A percentile compares a stretch with the other conserved stretches of the same genome.
Evolutionary conservation across 2,329 filamentous ascomycete genomes (phyloP).

Genomic region (Paecilomyces variotii): DNA sequence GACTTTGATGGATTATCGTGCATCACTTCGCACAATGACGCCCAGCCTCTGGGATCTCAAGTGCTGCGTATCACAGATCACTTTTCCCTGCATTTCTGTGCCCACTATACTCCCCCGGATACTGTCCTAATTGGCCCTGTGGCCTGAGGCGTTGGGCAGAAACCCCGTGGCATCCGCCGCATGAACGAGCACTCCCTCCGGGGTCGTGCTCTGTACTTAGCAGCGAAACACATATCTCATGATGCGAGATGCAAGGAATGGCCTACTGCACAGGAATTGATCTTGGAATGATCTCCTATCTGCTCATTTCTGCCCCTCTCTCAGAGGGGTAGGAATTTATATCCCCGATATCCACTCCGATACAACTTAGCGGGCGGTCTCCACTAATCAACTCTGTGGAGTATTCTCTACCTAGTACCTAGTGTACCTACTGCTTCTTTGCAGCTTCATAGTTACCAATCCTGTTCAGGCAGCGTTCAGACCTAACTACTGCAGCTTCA

Average conservation of each 20-base stretch:
- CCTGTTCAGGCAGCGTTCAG: neutral
- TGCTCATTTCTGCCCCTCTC: neutral
- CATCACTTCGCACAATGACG: slow-evolving; percentile 8
- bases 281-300: neutral
- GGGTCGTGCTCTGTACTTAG: neutral
- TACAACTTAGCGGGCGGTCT: neutral
- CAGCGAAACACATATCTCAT: neutral
- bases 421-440: neutral
- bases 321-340: neutral
- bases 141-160: slow-evolving; percentile 7
- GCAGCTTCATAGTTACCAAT: neutral
- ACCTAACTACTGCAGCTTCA: slow-evolving; percentile 19
- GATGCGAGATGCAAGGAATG: neutral
- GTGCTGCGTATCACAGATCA: slow-evolving; percentile 6
- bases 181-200: neutral
- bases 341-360: neutral
- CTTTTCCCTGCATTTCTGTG: slow-evolving; percentile 3
- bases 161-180: neutral
- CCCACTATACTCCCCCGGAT: slow-evolving; percentile 3
- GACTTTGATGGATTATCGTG: slow-evolving; percentile 2
- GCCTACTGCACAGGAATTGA: neutral
- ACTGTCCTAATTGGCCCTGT: slow-evolving; percentile 1
- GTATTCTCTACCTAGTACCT: neutral
- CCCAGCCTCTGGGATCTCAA: slow-evolving; percentile 1
- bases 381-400: neutral